Percentiles rank a stretch among this genome's conserved stretches.
Conservation (phyloP, 1,139 yeast species). For the Blastobotrys niveus region DNA sequence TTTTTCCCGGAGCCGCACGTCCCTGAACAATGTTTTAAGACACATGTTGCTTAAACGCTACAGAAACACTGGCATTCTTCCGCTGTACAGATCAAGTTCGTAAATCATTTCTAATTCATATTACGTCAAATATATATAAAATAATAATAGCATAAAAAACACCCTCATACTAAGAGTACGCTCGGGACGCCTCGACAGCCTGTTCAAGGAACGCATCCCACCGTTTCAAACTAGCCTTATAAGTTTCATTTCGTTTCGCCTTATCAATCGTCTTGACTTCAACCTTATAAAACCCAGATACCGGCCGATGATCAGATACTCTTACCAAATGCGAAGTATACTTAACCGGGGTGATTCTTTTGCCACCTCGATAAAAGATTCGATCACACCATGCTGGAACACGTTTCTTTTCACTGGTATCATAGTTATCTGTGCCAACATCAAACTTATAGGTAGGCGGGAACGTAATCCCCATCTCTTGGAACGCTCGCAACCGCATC, state of each 20-base stretch:
- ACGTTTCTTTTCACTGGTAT: conserved; percentile 84
- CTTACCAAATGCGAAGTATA: conserved; percentile 29
- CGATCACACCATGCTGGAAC: conserved; percentile 98
- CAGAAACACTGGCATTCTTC: too few species aligned
- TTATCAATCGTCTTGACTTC: conserved; percentile 62
- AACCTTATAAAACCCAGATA: conserved; percentile 67
- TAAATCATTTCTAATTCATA: neutral
- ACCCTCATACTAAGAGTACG: neutral
- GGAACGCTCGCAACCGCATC: conserved; percentile 55
- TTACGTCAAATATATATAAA: too few species aligned
- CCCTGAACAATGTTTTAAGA: too few species aligned
- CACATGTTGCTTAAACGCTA: too few species aligned
- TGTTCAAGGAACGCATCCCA: conserved; percentile 23
- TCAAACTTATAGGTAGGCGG: conserved; percentile 93
- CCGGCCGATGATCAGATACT: conserved; percentile 89
- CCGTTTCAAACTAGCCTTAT: conserved; percentile 36
- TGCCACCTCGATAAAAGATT: conserved; percentile 57
- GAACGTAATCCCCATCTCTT: conserved; percentile 70
- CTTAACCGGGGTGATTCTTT: conserved; percentile 22
- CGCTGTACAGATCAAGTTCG: neutral
- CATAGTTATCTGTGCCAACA: conserved; percentile 69
- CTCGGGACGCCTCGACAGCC: conserved; percentile 15
- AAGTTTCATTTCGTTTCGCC: conserved; percentile 43
- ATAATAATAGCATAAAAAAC: neutral
- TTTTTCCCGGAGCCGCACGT: too few species aligned